Percentiles rank a stretch among this genome's conserved stretches.
Evolutionary conservation across 2,329 filamentous ascomycete genomes (phyloP).

Genomic region (Colletotrichum ledebouriae): DNA sequence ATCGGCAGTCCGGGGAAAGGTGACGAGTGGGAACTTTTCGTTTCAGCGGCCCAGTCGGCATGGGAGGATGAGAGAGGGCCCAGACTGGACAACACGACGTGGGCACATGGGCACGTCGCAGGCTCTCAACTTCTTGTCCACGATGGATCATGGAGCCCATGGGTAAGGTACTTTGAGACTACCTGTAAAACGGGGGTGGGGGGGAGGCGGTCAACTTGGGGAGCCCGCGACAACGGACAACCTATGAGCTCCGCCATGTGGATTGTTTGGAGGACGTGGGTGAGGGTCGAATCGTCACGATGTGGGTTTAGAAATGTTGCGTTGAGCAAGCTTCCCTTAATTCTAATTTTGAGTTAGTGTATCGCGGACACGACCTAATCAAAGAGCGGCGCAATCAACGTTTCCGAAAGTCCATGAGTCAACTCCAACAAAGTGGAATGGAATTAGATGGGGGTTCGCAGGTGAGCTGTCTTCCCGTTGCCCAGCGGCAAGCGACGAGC

Average conservation of each 20-base stretch:
- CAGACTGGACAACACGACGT: slow-evolving; percentile 9
- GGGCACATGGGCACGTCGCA: slow-evolving; percentile 27
- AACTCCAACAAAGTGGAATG: not conserved
- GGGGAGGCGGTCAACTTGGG: slow-evolving; percentile 8
- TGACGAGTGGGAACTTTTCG: slow-evolving; percentile 27
- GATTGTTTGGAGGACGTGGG: slow-evolving; percentile 28
- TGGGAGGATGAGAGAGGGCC: not conserved
- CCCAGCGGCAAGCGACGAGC: not conserved
- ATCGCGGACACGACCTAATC: slow-evolving; percentile 11
- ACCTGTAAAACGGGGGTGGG: slow-evolving; percentile 11
- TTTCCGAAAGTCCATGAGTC: not conserved
- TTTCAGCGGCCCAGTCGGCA: slow-evolving; percentile 39
- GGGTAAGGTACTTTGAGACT: slow-evolving; percentile 30
- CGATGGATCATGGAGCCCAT: slow-evolving; percentile 8
- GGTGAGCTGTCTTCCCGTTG: slow-evolving; percentile 15
- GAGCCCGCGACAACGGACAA: slow-evolving; percentile 2
- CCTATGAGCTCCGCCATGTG: slow-evolving; percentile 26
- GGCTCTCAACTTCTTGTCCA: slow-evolving; percentile 6
- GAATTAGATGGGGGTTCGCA: not conserved
- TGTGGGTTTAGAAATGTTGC: not conserved
- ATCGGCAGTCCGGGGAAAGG: slow-evolving; percentile 39
- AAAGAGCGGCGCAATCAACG: not conserved
- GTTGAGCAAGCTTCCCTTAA: not conserved
- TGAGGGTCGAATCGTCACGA: slow-evolving; percentile 13
- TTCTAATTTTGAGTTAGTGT: not conserved